Percentiles rank a stretch among this genome's conserved stretches.
Conservation (phyloP, 495 filamentous ascomycete genomes). For the Annulohypoxylon moriforme region DNA sequence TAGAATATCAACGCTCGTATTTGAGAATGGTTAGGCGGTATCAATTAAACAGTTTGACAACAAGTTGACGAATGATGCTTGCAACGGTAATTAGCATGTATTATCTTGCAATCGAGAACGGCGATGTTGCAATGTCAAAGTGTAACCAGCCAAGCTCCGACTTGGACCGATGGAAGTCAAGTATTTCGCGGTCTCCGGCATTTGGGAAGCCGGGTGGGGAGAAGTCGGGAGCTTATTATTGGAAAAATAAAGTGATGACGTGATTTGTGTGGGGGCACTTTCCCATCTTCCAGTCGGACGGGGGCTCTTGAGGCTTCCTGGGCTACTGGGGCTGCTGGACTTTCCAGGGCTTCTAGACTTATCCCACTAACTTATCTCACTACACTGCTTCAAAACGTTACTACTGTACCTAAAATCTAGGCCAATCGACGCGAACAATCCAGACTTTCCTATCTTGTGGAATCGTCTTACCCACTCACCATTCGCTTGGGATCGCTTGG, state of each 20-base stretch:
- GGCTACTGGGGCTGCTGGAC: too few species aligned
- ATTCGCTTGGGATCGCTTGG: slow-evolving; percentile 17
- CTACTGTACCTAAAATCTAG: slow-evolving; percentile 11
- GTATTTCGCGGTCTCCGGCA: slow-evolving; percentile 23
- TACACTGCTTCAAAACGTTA: too few species aligned
- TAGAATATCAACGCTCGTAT: too few species aligned
- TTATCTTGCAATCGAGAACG: background rate
- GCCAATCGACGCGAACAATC: background rate
- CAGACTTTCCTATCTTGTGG: slow-evolving; percentile 11
- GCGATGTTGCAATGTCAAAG: background rate
- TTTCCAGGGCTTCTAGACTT: slow-evolving; percentile 15
- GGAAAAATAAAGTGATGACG: slow-evolving; percentile 34
- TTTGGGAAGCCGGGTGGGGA: slow-evolving; percentile 26
- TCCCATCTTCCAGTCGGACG: slow-evolving; percentile 19
- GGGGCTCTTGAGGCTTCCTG: slow-evolving; percentile 5
- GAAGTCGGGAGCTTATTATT: background rate
- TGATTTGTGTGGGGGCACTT: slow-evolving; percentile 35
- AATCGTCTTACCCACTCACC: slow-evolving; percentile 20
- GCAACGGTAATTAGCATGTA: too few species aligned
- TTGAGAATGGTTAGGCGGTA: too few species aligned
- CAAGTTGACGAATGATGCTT: too few species aligned
- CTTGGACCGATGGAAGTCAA: slow-evolving; percentile 15
- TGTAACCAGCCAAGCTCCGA: slow-evolving; percentile 10
- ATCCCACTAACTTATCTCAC: too few species aligned
- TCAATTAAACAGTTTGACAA: too few species aligned